Evolutionary conservation across 352 stramenopile species (phyloP), one percentile per base, ranked within the genome.

Genomic region (Phytophthora hibernalis): DNA sequence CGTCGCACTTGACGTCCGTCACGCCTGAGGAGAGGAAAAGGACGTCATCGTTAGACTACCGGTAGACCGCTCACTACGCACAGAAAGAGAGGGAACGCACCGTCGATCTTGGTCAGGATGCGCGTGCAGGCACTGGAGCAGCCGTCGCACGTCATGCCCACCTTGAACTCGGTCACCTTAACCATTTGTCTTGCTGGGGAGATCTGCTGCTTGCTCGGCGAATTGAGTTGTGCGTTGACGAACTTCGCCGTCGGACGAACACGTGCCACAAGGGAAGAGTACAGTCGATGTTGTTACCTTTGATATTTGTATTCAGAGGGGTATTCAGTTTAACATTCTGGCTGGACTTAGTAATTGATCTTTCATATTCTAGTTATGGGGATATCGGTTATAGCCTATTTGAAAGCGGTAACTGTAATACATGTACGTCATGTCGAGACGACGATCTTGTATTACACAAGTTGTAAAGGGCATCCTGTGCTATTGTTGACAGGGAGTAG

Each of bases 81-180:
- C 11, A 31, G 15, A 20, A 38, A 38, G 9, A 20, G 16, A 43
- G 37, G n/a, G n/a, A 15, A 76, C 73, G 65, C 65, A 93, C 86
- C 89, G 55, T 91, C 81, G 61, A 96, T 94, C 83, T 96, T 96
- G 70, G 40, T 90, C 49, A 97, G 86, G 68, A 97, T 97, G 71
- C 89, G 87, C 61, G 88, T 94, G 82, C 88, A 90, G 65, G 90
- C 89, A 72, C 76, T 91, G 54, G 87, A 95, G 85, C 89, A 97
- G 76, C 88, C 90, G 30, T 94, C 87, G 82, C 90, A 97, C 38
- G 86, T 94, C 89, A 96, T 96, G 70, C 87, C 86, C 57, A 96
- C 89, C 76, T 93, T 95, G 79, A 96, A 97, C 56, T 94, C 86
- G n/a, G 83, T 92, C 58, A 84, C 76, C 43, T 84, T 83, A 26